These are phyloP conservation scores for Penicillium digitatum DNA, from an alignment of 2,329 filamentous ascomycete genomes.

Conservation along the genomic window DNA sequence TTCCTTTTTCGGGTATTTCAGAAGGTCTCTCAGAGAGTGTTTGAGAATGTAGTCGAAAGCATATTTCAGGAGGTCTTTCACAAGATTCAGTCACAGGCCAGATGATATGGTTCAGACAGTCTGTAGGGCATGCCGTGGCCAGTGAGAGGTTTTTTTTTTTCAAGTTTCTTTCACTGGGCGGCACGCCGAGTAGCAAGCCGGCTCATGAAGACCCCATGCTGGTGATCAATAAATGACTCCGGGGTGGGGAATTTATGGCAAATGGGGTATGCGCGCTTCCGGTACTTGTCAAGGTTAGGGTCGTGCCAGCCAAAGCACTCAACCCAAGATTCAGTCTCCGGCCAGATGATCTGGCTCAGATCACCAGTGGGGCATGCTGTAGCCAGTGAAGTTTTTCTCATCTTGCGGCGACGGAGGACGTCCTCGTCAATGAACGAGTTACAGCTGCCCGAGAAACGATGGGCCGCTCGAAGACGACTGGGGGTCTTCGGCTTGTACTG, in stretches of 20 bases:
- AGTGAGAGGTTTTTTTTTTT: not conserved
- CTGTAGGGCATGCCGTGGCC: not conserved
- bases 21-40: no score
- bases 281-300: not conserved
- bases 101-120: not conserved
- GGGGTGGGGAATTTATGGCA: no score
- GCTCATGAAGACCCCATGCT: not conserved
- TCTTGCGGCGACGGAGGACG: not conserved
- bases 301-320: not conserved
- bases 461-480: constrained; percentile 40
- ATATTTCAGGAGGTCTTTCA: no score
- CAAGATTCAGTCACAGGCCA: not conserved
- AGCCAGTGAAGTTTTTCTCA: not conserved
- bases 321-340: not conserved
- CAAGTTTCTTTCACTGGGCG: not conserved
- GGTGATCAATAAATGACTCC: not conserved
- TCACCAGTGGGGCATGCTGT: not conserved
- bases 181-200: not conserved
- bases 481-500: constrained; percentile 44
- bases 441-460: not conserved
- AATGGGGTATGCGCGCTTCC: no score
- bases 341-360: not conserved
- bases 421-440: not conserved
- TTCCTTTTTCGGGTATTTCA: no score
- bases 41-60: no score